These are phyloP conservation scores for Melampsora americana DNA, from an alignment of 1,284 basidiomycete genomes.

Conservation along the genomic window DNA sequence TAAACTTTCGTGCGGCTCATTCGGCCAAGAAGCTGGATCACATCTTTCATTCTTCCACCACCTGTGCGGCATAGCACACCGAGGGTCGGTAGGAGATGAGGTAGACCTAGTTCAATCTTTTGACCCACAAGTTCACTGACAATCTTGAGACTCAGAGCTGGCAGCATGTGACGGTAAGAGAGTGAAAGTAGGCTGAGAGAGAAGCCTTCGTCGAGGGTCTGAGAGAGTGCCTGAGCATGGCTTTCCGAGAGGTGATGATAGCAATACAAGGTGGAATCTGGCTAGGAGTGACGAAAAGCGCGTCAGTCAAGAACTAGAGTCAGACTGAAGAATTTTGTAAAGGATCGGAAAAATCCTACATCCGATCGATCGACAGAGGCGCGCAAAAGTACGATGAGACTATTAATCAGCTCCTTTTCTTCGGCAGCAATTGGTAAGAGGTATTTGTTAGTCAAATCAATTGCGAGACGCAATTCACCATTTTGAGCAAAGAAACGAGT, in stretches of 20 bases:
- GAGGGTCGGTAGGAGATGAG: conserved; percentile 21
- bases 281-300: conserved; percentile 1
- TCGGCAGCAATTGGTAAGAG: conserved; percentile 22
- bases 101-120: conserved; percentile 15
- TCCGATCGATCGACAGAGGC: conserved; percentile 34
- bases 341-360: not conserved
- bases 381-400: conserved; percentile 6
- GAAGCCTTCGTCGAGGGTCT: conserved; percentile 20
- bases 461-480: conserved; percentile 3
- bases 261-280: conserved; percentile 22
- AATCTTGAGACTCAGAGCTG: conserved; percentile 11
- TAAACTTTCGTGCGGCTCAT: not conserved
- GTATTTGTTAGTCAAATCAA: conserved; percentile 16
- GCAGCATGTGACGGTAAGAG: conserved; percentile 10
- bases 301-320: not conserved
- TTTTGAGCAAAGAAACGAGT: conserved; percentile 16
- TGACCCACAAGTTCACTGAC: conserved; percentile 4
- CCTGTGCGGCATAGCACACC: conserved; percentile 10
- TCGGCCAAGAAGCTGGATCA: conserved; percentile 11
- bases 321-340: not conserved
- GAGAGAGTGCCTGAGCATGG: conserved; percentile 4
- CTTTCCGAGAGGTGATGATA: conserved; percentile 10
- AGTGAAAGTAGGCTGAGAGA: conserved; percentile 10
- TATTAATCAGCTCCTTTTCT: not conserved
- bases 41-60: conserved; percentile 9